These are phyloP conservation scores for Tolypocladium sp. DNA, from an alignment of 2,329 filamentous ascomycete genomes.

Conservation along the genomic window DNA sequence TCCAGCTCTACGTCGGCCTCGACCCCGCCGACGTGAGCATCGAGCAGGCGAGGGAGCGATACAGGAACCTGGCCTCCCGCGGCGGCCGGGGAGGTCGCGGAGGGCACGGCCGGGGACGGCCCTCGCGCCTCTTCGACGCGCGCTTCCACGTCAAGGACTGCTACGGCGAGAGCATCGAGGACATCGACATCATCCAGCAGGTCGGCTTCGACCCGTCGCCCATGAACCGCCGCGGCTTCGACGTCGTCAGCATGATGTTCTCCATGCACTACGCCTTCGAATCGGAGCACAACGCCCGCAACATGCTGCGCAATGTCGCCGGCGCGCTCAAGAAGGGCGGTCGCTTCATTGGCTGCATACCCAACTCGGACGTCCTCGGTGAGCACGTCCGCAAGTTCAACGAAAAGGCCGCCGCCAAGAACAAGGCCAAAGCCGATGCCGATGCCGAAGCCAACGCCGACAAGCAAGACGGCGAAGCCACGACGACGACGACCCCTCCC, in stretches of 20 bases:
- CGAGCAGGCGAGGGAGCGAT: constrained; percentile 79
- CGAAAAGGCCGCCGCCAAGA: constrained; percentile 31
- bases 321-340: constrained; percentile 88
- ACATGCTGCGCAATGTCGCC: constrained; percentile 89
- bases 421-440: constrained; percentile 15
- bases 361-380: constrained; percentile 89
- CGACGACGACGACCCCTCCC: constrained; percentile 12
- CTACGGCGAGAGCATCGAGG: constrained; percentile 74
- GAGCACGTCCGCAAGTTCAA: constrained; percentile 71
- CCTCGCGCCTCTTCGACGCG: constrained; percentile 63
- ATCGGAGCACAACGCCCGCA: constrained; percentile 77
- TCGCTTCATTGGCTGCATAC: constrained; percentile 87
- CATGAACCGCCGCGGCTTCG: constrained; percentile 73
- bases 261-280: constrained; percentile 99
- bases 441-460: constrained; percentile 8
- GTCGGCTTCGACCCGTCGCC: constrained; percentile 79
- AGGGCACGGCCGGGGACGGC: constrained; percentile 37
- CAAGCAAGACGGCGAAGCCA: constrained; percentile 2
- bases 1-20: constrained; percentile 89
- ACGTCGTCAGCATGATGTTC: constrained; percentile 98
- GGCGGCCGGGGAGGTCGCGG: constrained; percentile 47
- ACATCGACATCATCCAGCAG: constrained; percentile 71
- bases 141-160: constrained; percentile 90
- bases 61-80: constrained; percentile 59
- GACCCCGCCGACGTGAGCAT: constrained; percentile 92